These are phyloP conservation scores for Neofusicoccum laricinum DNA, from an alignment of 2,329 filamentous ascomycete species.

Conservation along the genomic window DNA sequence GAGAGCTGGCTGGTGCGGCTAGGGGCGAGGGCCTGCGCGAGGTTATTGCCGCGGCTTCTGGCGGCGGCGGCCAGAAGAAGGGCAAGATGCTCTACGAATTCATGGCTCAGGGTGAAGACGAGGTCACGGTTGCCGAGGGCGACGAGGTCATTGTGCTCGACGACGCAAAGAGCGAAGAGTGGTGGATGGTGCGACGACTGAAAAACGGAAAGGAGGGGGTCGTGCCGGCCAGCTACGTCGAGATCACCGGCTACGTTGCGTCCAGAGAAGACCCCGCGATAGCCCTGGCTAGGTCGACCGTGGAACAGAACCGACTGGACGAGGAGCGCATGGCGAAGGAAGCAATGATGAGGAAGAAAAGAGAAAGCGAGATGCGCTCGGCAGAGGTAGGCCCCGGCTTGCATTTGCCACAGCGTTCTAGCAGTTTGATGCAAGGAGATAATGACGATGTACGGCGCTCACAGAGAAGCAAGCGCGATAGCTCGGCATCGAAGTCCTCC, in stretches of 20 bases:
- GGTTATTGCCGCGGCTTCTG: constrained; percentile 76
- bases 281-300: constrained; percentile 61
- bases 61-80: constrained; percentile 65
- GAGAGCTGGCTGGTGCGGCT: constrained; percentile 83
- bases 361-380: constrained; percentile 28
- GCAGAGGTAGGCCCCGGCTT: constrained; percentile 75
- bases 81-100: constrained; percentile 92
- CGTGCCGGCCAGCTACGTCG: constrained; percentile 93
- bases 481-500: constrained; percentile 55
- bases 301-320: constrained; percentile 75
- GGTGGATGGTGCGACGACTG: constrained; percentile 91
- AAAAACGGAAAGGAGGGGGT: constrained; percentile 95
- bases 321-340: constrained; percentile 81
- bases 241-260: constrained; percentile 69
- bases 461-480: constrained; percentile 72
- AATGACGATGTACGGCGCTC: constrained; percentile 65
- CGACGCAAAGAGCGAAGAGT: constrained; percentile 90
- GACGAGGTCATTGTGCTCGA: constrained; percentile 92
- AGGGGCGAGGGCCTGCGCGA: constrained; percentile 81
- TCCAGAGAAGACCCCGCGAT: constrained; percentile 50
- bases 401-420: constrained; percentile 72
- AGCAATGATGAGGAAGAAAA: constrained; percentile 55
- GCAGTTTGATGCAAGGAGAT: constrained; percentile 69
- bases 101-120: constrained; percentile 92
- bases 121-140: constrained; percentile 84